Percentiles rank a stretch among this genome's conserved stretches.
Evolutionary conservation across 2,329 filamentous ascomycete species (phyloP).

Genomic region (Exophiala spinifera): DNA sequence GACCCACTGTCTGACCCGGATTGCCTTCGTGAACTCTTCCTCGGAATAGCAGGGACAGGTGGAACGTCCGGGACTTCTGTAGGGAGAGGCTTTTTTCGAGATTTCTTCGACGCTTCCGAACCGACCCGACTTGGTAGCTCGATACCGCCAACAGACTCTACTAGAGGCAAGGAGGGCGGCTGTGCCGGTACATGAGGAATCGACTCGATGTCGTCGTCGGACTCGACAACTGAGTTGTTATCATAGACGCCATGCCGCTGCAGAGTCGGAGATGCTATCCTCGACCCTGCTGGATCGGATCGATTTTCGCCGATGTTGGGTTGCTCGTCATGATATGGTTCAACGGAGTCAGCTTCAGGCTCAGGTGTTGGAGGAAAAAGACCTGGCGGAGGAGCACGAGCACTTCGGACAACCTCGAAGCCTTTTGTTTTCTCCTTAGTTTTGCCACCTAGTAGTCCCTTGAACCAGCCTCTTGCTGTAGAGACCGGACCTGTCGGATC

Average conservation of each 20-base stretch:
- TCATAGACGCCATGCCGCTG: conserved; percentile 13
- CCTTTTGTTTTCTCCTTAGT: conserved; percentile 94
- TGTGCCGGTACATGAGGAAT: conserved; percentile 39
- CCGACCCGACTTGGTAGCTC: conserved; percentile 62
- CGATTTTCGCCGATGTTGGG: conserved; percentile 31
- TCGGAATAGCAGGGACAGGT: conserved; percentile 59
- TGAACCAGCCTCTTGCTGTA: conserved; percentile 86
- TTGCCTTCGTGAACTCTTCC: conserved; percentile 68
- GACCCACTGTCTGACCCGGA: conserved; percentile 35
- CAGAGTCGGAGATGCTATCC: conserved; percentile 11
- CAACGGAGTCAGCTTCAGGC: conserved; percentile 56
- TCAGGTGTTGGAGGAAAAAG: conserved; percentile 40
- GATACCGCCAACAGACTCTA: conserved; percentile 59
- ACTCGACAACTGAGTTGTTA: conserved; percentile 10
- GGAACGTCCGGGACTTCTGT: conserved; percentile 34
- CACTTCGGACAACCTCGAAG: conserved; percentile 91
- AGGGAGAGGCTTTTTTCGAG: conserved; percentile 13
- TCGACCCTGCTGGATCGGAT: conserved; percentile 5
- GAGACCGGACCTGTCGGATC: conserved; percentile 90
- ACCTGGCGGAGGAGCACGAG: conserved; percentile 78
- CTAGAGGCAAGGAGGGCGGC: conserved; percentile 58
- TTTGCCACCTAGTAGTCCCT: conserved; percentile 73
- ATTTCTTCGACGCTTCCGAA: conserved; percentile 46
- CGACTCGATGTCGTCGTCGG: conserved; percentile 19
- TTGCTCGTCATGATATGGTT: conserved; percentile 60